Conservation (phyloP, 306 rosid species). For the Pachyrhizus erosus region DNA sequence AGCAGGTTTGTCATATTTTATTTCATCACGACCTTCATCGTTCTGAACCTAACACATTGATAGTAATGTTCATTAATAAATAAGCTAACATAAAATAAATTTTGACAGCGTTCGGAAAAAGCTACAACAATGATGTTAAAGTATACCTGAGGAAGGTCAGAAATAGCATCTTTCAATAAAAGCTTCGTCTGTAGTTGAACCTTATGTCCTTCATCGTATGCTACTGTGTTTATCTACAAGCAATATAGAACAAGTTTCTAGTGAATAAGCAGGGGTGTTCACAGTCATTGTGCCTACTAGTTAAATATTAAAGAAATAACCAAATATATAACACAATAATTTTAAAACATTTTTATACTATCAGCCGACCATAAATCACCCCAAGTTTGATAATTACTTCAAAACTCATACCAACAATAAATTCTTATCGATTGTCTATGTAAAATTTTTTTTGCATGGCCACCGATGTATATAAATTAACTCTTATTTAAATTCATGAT, state of each 20-base stretch:
- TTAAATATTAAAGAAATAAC: no score
- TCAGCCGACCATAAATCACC: no score
- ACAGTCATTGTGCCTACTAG: no score
- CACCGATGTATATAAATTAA: no score
- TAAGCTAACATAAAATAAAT: not conserved
- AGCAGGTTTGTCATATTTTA: conserved; percentile 50
- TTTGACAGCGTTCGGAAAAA: not conserved
- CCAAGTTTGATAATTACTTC: no score
- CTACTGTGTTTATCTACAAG: conserved; percentile 66
- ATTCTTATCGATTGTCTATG: no score
- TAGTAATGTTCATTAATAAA: not conserved
- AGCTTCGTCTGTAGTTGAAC: conserved; percentile 57
- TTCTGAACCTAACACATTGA: conserved; percentile 57
- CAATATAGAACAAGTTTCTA: not conserved
- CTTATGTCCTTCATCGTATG: conserved; percentile 55
- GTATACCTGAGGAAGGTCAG: conserved; percentile 78
- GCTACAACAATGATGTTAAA: not conserved
- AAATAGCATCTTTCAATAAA: conserved; percentile 69
- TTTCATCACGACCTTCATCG: conserved; percentile 58
- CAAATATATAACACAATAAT: no score
- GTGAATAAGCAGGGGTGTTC: not conserved
- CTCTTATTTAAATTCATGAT: no score
- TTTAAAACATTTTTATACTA: no score
- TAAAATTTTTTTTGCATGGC: no score
- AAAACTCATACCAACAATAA: no score